These are phyloP conservation scores for Dentiscutata heterogama DNA, from an alignment of 371 early-diverging fungal species.

Conservation along the genomic window DNA sequence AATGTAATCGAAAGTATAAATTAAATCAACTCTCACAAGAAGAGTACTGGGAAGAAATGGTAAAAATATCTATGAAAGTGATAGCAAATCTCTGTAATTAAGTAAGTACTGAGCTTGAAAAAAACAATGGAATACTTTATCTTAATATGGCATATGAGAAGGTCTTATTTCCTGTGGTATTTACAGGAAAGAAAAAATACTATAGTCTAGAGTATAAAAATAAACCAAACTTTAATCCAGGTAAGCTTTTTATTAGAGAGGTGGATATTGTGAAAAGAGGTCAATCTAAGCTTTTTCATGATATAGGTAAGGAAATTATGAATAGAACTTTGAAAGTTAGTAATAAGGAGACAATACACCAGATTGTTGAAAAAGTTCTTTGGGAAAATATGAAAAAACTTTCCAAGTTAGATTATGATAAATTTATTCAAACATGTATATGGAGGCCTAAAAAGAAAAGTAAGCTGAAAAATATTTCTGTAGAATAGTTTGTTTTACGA, in stretches of 20 bases:
- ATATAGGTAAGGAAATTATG: conserved; percentile 30
- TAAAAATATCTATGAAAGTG: conserved; percentile 40
- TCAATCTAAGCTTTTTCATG: conserved; percentile 19
- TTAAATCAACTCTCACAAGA: conserved; percentile 18
- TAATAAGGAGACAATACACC: not conserved
- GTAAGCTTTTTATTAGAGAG: conserved; percentile 5
- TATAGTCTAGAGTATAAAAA: not conserved
- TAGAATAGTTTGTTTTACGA: not conserved
- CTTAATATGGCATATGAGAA: not conserved
- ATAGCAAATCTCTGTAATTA: conserved; percentile 25
- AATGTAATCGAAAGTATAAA: conserved; percentile 35
- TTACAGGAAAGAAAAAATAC: not conserved
- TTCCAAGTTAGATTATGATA: not conserved
- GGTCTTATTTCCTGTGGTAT: conserved; percentile 8
- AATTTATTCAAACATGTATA: not conserved
- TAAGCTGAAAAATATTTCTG: conserved; percentile 9
- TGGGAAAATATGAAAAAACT: not conserved
- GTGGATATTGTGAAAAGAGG: conserved; percentile 11
- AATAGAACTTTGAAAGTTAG: not conserved
- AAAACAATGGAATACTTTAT: no score
- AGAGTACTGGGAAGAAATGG: conserved; percentile 37
- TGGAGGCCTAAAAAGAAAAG: conserved; percentile 2
- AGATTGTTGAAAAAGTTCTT: conserved; percentile 14
- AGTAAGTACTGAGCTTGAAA: not conserved
- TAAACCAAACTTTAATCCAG: conserved; percentile 13